Evolutionary conservation across 2,329 filamentous ascomycete genomes (phyloP).

Genomic region (Fusarium newnesense): DNA sequence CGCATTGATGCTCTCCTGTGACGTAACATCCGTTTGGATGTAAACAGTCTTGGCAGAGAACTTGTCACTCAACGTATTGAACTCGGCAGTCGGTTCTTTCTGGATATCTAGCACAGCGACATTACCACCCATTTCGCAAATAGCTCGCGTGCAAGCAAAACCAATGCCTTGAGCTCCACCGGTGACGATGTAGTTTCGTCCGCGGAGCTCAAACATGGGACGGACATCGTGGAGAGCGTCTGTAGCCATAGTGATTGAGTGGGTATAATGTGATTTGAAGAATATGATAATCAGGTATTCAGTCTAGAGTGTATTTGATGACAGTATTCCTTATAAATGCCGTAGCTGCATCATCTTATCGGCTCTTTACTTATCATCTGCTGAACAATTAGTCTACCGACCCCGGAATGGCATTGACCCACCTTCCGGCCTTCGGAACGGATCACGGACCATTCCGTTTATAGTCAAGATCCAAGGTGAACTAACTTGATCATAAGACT

Average conservation of each 20-base stretch:
- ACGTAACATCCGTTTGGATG: constrained; percentile 48
- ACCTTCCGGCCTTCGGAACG: constrained; percentile 29
- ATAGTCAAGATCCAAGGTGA: neutral
- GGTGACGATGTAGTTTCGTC: constrained; percentile 52
- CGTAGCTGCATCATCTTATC: neutral
- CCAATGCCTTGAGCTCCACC: constrained; percentile 55
- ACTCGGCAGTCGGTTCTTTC: constrained; percentile 45
- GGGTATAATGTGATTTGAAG: fast-evolving
- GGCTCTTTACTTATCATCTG: neutral
- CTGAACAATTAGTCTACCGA: neutral
- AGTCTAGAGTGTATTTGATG: neutral
- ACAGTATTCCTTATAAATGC: neutral
- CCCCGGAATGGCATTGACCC: neutral
- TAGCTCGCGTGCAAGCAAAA: constrained; percentile 50
- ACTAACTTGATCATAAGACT: neutral
- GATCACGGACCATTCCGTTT: constrained; percentile 5
- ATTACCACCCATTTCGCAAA: constrained; percentile 54
- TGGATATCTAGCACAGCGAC: constrained; percentile 52
- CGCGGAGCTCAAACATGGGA: constrained; percentile 47
- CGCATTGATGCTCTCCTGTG: constrained; percentile 43
- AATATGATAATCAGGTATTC: neutral
- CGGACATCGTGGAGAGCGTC: constrained; percentile 26
- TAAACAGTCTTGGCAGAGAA: constrained; percentile 44
- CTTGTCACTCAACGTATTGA: constrained; percentile 32
- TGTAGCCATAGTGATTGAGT: neutral